Conservation (phyloP, 1,284 basidiomycete genomes). For the Moesziomyces sp. region DNA sequence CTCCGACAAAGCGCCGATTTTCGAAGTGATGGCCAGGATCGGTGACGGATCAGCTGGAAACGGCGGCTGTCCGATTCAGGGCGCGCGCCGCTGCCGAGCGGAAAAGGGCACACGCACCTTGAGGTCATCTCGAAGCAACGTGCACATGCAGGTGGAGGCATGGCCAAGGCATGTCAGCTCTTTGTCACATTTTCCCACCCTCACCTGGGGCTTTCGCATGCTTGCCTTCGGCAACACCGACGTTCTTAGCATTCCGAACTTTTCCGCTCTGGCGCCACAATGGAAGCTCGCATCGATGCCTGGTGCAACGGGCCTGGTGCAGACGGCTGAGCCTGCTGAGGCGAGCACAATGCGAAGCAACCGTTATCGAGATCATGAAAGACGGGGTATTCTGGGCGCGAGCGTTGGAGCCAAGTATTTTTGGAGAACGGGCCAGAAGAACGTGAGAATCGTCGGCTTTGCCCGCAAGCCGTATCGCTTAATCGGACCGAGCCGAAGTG, state of each 20-base stretch:
- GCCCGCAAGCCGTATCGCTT: too few species aligned
- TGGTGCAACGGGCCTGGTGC: too few species aligned
- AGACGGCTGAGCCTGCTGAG: too few species aligned
- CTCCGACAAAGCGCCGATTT: neutral
- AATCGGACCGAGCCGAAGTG: too few species aligned
- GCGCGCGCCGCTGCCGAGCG: neutral
- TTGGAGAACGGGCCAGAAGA: too few species aligned
- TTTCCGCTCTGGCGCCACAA: too few species aligned
- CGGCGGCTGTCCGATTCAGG: neutral
- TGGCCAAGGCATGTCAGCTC: constrained; percentile 10
- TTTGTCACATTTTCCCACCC: neutral
- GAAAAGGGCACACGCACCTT: constrained; percentile 25
- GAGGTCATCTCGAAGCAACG: constrained; percentile 28
- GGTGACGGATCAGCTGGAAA: neutral
- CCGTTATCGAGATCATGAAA: too few species aligned
- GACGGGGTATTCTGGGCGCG: too few species aligned
- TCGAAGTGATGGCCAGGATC: neutral
- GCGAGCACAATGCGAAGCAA: too few species aligned
- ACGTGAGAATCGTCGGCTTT: too few species aligned
- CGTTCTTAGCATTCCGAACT: neutral
- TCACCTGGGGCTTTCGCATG: neutral
- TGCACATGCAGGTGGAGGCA: constrained; percentile 11
- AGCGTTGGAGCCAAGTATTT: too few species aligned
- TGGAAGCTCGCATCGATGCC: too few species aligned
- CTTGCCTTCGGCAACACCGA: neutral